A percentile compares a stretch with the other conserved stretches of the same genome.
Conservation (phyloP, 73 alveolate genomes). For the Tetrahymena malaccensis region DNA sequence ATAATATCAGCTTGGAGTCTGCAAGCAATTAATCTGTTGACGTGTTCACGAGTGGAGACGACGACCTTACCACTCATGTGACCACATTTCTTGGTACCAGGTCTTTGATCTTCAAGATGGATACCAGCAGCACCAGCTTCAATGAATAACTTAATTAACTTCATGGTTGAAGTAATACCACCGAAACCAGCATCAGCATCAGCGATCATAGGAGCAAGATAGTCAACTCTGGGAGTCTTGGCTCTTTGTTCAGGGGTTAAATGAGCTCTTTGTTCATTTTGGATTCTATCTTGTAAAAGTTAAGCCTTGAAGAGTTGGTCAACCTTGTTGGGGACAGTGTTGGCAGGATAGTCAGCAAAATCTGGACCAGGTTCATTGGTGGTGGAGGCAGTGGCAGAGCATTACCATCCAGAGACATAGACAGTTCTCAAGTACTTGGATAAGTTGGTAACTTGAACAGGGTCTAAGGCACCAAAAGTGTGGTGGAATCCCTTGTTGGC, state of each 20-base stretch:
- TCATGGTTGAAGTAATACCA: constrained; percentile 85
- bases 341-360: constrained; percentile 89
- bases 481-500: constrained; percentile 48
- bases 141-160: constrained; percentile 73
- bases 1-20: constrained; percentile 86
- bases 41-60: constrained; percentile 74
- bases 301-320: constrained; percentile 37
- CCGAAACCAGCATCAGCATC: constrained; percentile 97
- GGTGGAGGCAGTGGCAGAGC: constrained; percentile 69
- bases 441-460: constrained; percentile 66
- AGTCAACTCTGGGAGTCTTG: constrained; percentile 50
- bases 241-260: constrained; percentile 50
- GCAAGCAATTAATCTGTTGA: constrained; percentile 69
- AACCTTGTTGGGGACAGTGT: constrained; percentile 84
- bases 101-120: constrained; percentile 89
- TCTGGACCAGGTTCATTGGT: constrained; percentile 93
- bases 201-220: constrained; percentile 80
- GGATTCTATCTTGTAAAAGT: constrained; percentile 60
- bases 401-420: constrained; percentile 90
- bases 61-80: constrained; percentile 93
- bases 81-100: constrained; percentile 93
- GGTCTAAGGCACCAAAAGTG: constrained; percentile 79
- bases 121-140: constrained; percentile 94
- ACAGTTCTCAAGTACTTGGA: constrained; percentile 74
- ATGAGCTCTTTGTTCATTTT: constrained; percentile 50